Evolutionary conservation across 805 yeast genomes (phyloP).

Genomic region (Candida saitoana): DNA sequence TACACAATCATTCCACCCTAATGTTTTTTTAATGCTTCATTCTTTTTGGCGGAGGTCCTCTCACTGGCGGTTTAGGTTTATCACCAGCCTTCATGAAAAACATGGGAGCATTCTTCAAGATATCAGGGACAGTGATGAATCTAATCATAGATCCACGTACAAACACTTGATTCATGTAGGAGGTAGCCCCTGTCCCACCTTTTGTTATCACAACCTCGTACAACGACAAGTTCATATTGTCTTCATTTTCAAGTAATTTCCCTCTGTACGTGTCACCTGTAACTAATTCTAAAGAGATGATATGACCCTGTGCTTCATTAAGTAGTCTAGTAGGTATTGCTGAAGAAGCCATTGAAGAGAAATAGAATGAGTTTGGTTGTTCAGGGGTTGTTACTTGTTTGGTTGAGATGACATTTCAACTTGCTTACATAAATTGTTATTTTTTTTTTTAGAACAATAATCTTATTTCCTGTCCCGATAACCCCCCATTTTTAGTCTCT

Average conservation of each 20-base stretch:
- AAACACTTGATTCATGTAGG: conserved; percentile 79
- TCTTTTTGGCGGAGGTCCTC: conserved; percentile 52
- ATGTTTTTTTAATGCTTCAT: conserved; percentile 14
- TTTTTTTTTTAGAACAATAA: neutral
- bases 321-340: conserved; percentile 81
- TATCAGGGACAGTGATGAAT: conserved; percentile 83
- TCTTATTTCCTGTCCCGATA: neutral
- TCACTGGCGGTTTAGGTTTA: conserved; percentile 68
- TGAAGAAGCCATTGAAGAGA: conserved; percentile 26
- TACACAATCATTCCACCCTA: too few species aligned
- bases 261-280: conserved; percentile 90
- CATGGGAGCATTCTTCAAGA: conserved; percentile 85
- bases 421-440: neutral
- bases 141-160: conserved; percentile 88
- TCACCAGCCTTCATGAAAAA: conserved; percentile 56
- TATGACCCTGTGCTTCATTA: conserved; percentile 86
- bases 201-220: conserved; percentile 77
- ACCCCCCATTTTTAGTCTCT: neutral
- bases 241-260: conserved; percentile 80
- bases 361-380: neutral
- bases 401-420: neutral
- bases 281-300: conserved; percentile 73
- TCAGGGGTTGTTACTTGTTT: too few species aligned
- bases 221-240: conserved; percentile 89
- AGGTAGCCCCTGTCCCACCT: conserved; percentile 61